Evolutionary conservation across 1,139 yeast genomes (phyloP).

Genomic region (Taphrina confusa): DNA sequence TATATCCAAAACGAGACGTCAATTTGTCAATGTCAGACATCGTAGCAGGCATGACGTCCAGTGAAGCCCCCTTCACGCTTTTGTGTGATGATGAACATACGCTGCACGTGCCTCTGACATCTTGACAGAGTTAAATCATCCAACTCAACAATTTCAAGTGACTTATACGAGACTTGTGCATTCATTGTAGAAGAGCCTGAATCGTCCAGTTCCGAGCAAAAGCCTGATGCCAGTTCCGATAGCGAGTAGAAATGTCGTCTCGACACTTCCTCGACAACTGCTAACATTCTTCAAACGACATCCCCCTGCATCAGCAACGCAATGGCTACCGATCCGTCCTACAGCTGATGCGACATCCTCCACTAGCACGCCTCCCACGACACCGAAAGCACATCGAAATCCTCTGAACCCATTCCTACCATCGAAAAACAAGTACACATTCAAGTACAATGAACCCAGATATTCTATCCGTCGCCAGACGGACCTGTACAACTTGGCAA

Average conservation of each 20-base stretch:
- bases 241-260: constrained; percentile 6
- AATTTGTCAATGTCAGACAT: no score
- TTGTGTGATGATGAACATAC: no score
- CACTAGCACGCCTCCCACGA: neutral
- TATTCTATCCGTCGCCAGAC: constrained; percentile 32
- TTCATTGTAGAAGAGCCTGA: no score
- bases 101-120: constrained; percentile 1
- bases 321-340: constrained; percentile 87
- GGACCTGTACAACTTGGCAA: constrained; percentile 24
- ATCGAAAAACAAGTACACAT: constrained; percentile 18
- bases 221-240: constrained; percentile 5
- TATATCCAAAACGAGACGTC: no score
- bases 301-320: constrained; percentile 26
- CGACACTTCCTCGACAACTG: constrained; percentile 20
- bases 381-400: neutral
- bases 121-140: neutral
- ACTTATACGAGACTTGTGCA: no score
- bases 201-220: no score
- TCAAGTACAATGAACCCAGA: constrained; percentile 24
- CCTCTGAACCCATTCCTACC: constrained; percentile 22
- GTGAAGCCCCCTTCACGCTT: no score
- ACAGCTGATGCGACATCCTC: constrained; percentile 66
- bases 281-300: constrained; percentile 24
- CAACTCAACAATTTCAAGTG: no score
- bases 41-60: no score